Percentiles rank a stretch among this genome's conserved stretches.
phyloP scores from a whole-genome alignment of 2,329 filamentous ascomycete species.

The Pyricularia sp. region DNA sequence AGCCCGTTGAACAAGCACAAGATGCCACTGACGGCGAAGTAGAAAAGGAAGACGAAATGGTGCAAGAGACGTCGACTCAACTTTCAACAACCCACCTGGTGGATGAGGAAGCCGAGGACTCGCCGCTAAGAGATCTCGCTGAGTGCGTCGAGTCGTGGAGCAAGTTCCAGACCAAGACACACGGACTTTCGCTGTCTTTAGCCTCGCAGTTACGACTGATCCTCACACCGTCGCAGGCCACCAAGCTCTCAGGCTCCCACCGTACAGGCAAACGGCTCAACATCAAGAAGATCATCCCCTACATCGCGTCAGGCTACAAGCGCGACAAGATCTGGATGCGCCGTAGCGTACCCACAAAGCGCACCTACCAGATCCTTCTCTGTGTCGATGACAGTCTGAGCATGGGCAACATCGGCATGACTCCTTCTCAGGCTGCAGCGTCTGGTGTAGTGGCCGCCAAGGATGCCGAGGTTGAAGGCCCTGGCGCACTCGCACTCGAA shows the following conservation, averaged over 20 bases:
- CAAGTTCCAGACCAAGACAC: constrained; percentile 74
- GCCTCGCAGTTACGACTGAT: constrained; percentile 95
- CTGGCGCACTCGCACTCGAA: constrained; percentile 77
- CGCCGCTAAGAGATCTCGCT: constrained; percentile 35
- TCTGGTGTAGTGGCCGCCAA: constrained; percentile 13
- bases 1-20: constrained; percentile 20
- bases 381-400: constrained; percentile 92
- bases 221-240: constrained; percentile 85
- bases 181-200: constrained; percentile 76
- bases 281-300: constrained; percentile 98
- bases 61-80: constrained; percentile 49
- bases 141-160: constrained; percentile 71
- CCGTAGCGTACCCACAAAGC: constrained; percentile 80
- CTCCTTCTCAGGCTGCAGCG: constrained; percentile 65
- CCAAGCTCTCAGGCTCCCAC: constrained; percentile 93
- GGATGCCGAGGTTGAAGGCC: constrained; percentile 29
- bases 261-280: constrained; percentile 96
- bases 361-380: constrained; percentile 93
- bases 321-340: constrained; percentile 99
- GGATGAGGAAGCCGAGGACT: constrained; percentile 22
- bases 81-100: constrained; percentile 67
- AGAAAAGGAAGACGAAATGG: constrained; percentile 35
- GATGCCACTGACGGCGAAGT: constrained; percentile 34
- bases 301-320: constrained; percentile 97
- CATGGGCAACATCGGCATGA: constrained; percentile 82